A percentile compares a stretch with the other conserved stretches of the same genome.
Conservation (phyloP, 768 basidiomycete genomes). For the Leccinellum rugosiceps region DNA sequence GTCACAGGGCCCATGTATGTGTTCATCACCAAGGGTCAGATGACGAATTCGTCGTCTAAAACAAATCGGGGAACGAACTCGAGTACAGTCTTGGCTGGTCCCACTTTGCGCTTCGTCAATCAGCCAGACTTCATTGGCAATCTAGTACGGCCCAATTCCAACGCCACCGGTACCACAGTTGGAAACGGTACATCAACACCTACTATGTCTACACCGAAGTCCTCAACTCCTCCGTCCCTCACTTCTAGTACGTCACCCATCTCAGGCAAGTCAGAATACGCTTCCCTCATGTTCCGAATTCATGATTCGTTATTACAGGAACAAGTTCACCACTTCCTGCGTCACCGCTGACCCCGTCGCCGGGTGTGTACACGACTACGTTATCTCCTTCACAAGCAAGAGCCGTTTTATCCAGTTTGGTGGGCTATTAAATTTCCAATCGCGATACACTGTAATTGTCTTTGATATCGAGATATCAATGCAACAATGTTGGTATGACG, state of each 20-base stretch:
- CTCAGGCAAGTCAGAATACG: not conserved
- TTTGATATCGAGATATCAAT: conserved; percentile 5
- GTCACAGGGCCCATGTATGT: conserved; percentile 75
- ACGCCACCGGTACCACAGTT: conserved; percentile 1
- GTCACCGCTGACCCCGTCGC: not conserved
- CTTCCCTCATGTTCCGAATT: conserved; percentile 1
- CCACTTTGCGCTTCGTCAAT: conserved; percentile 62
- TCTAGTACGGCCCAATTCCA: conserved; percentile 37
- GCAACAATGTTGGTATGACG: conserved; percentile 3
- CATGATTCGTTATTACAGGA: not conserved
- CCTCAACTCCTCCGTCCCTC: not conserved
- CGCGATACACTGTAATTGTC: conserved; percentile 3
- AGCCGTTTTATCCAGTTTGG: conserved; percentile 34
- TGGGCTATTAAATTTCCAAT: not conserved
- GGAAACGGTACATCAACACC: not conserved
- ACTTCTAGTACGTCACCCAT: not conserved
- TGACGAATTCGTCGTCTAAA: conserved; percentile 52
- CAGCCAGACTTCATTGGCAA: conserved; percentile 48
- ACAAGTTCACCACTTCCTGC: conserved; percentile 22
- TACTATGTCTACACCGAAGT: conserved; percentile 1
- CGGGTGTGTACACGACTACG: conserved; percentile 13
- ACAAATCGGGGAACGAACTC: conserved; percentile 41
- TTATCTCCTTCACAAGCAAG: conserved; percentile 25
- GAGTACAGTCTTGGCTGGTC: conserved; percentile 59
- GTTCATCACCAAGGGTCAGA: conserved; percentile 60